These are phyloP conservation scores for Juncus effusus DNA, from an alignment of 176 grass and related monocot genomes.

Conservation along the genomic window DNA sequence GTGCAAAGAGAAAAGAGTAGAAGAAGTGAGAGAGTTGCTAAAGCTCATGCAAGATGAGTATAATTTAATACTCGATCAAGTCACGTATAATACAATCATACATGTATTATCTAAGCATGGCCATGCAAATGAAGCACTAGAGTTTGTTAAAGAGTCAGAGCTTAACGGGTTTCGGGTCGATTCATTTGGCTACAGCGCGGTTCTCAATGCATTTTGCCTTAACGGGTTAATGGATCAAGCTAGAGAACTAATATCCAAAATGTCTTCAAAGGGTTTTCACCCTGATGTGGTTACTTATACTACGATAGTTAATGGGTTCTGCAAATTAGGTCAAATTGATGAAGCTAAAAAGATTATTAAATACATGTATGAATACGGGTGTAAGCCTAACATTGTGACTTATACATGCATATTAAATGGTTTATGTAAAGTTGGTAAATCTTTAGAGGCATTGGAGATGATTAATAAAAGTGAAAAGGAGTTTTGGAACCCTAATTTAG, in stretches of 20 bases:
- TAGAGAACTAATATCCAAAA: constrained; percentile 62
- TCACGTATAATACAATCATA: constrained; percentile 77
- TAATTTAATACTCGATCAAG: constrained; percentile 66
- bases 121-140: constrained; percentile 72
- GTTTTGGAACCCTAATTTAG: constrained; percentile 78
- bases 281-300: constrained; percentile 97
- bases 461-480: constrained; percentile 76
- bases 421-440: constrained; percentile 66
- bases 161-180: constrained; percentile 66
- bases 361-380: constrained; percentile 67
- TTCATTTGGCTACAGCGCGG: constrained; percentile 64
- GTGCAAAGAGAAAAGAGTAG: constrained; percentile 70
- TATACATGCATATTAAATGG: constrained; percentile 84
- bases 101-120: constrained; percentile 79
- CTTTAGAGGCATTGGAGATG: constrained; percentile 73
- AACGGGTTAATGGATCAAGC: constrained; percentile 69
- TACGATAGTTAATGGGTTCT: constrained; percentile 41
- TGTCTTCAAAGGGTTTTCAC: constrained; percentile 60
- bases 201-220: constrained; percentile 70
- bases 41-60: constrained; percentile 54
- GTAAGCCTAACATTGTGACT: constrained; percentile 88
- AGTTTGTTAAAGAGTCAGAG: constrained; percentile 71
- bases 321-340: constrained; percentile 64
- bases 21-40: constrained; percentile 54
- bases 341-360: constrained; percentile 76